A percentile compares a stretch with the other conserved stretches of the same genome.
phyloP scores from a whole-genome alignment of 768 basidiomycete species.

The Clathrus columnatus region DNA sequence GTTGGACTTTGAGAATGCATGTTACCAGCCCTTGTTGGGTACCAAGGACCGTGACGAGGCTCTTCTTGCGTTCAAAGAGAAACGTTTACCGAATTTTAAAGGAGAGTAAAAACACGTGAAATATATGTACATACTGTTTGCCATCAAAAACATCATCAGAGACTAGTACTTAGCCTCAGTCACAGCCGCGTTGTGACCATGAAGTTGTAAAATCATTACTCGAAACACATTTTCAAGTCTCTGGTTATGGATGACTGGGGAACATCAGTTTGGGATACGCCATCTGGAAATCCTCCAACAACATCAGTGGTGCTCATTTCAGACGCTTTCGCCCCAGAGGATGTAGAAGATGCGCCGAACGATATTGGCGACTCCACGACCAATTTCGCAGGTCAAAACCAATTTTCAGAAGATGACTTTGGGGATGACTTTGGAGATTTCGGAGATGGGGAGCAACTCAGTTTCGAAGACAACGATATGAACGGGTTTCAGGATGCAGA shows the following conservation, averaged over 20 bases:
- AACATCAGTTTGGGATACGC: conserved; percentile 8
- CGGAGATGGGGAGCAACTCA: conserved; percentile 40
- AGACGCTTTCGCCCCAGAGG: conserved; percentile 15
- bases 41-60: conserved; percentile 78
- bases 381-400: conserved; percentile 31
- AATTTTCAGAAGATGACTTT: conserved; percentile 64
- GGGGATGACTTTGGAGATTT: conserved; percentile 80
- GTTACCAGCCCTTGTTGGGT: conserved; percentile 72
- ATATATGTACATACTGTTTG: background rate
- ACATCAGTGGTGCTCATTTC: background rate
- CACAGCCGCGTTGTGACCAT: too few species aligned
- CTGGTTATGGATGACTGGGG: conserved; percentile 9
- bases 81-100: conserved; percentile 67
- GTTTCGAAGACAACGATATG: conserved; percentile 20
- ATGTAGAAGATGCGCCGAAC: conserved; percentile 36
- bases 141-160: too few species aligned
- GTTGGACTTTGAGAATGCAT: conserved; percentile 85
- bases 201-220: background rate
- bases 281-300: background rate
- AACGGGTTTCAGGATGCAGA: conserved; percentile 32
- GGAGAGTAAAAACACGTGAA: conserved; percentile 47
- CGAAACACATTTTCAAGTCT: too few species aligned
- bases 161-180: too few species aligned
- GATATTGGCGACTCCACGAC: conserved; percentile 49
- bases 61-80: conserved; percentile 77